These are phyloP conservation scores for Stromatinia cepivora DNA, from an alignment of 2,329 filamentous ascomycete species.

Conservation along the genomic window DNA sequence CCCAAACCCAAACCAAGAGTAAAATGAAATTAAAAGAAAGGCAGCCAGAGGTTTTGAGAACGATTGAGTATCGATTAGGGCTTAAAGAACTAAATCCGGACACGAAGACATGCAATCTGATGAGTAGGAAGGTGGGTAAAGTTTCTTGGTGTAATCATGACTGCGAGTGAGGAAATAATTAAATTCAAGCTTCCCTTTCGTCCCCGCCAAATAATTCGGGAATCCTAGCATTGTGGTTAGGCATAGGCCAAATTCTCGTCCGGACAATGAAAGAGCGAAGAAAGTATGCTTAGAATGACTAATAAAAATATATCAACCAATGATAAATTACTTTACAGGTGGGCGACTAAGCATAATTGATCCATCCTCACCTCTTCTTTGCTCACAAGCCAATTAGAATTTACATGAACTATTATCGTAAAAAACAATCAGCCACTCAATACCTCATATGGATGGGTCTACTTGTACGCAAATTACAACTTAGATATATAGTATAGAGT, in stretches of 20 bases:
- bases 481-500: no score
- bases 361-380: constrained; percentile 1
- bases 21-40: constrained; percentile 19
- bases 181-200: constrained; percentile 15
- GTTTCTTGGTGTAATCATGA: constrained; percentile 25
- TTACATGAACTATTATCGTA: neutral
- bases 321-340: neutral
- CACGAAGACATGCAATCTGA: constrained; percentile 15
- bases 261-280: constrained; percentile 11
- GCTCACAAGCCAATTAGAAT: neutral
- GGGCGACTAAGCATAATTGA: neutral
- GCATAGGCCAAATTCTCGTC: constrained; percentile 15
- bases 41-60: neutral
- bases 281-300: constrained; percentile 6
- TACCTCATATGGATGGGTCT: no score
- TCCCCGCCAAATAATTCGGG: constrained; percentile 16
- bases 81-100: constrained; percentile 15
- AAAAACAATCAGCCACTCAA: neutral
- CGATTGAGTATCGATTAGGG: constrained; percentile 18
- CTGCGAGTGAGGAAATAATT: constrained; percentile 21
- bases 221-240: constrained; percentile 11
- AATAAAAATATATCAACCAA: neutral
- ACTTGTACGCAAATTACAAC: no score
- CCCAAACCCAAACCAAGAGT: constrained; percentile 16
- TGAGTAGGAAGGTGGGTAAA: constrained; percentile 10